Evolutionary conservation across 1,284 basidiomycete genomes (phyloP).

Genomic region (Ganoderma boninense): DNA sequence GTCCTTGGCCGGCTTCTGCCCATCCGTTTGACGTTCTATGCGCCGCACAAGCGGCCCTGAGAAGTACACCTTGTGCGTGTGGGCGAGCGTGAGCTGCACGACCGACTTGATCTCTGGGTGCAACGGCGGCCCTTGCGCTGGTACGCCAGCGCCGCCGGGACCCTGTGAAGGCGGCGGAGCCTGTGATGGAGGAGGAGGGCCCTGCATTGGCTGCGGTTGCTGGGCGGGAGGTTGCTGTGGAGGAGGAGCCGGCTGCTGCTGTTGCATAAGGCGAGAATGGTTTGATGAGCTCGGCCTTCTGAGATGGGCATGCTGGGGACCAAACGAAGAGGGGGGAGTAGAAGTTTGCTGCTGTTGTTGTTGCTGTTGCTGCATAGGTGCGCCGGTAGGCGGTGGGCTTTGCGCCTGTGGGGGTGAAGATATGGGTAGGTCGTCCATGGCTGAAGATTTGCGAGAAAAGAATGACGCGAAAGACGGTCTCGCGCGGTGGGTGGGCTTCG

Average conservation of each 20-base stretch:
- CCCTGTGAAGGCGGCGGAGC: constrained; percentile 17
- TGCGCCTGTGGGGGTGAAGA: constrained; percentile 10
- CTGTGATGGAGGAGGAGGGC: constrained; percentile 4
- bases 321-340: background rate
- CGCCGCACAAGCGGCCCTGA: constrained; percentile 81
- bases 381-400: constrained; percentile 7
- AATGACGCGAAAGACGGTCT: constrained; percentile 30
- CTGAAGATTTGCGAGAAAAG: constrained; percentile 30
- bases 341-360: constrained; percentile 9
- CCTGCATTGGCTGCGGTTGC: background rate
- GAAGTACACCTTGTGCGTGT: constrained; percentile 83
- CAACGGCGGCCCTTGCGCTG: constrained; percentile 47
- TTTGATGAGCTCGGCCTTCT: background rate
- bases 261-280: constrained; percentile 5
- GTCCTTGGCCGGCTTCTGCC: constrained; percentile 74
- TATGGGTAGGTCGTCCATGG: constrained; percentile 17
- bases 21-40: constrained; percentile 81
- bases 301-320: background rate
- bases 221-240: constrained; percentile 1
- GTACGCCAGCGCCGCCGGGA: background rate
- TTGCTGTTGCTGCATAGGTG: constrained; percentile 9
- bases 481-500: constrained; percentile 25
- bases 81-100: constrained; percentile 71
- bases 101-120: constrained; percentile 85
- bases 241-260: background rate